Evolutionary conservation across 768 basidiomycete species (phyloP), one percentile per base, ranked within the genome.

Genomic region (Strobilomyces dryophilus): DNA sequence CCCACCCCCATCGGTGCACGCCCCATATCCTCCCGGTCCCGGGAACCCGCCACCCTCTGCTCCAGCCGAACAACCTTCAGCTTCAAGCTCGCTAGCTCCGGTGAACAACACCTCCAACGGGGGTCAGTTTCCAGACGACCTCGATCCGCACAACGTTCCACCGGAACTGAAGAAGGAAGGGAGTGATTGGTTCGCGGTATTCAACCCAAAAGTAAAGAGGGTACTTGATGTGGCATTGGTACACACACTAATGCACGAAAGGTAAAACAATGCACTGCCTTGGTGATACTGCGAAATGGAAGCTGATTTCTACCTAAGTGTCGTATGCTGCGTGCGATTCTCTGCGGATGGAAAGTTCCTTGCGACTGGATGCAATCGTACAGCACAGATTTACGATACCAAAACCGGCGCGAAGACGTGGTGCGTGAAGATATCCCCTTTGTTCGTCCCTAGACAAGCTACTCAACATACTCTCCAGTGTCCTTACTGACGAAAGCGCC

Each of bases 321-420:
- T 89, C 21, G 87, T 89, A 9, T 91, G 95, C 62, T 97, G 94
- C 64, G 93, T 97, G 26, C 81, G 89, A 54, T 95, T 97, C 73
- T 95, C 92, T 47, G 89, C 92, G 14, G 94, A 98, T 69, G 92
- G 95, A 26, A 92, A 90, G 68, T 85, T 78, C 55, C 81, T 98
- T 31, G 95, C 95, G 29, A 98, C 95, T 5, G 95, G 95, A 12
- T 98, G 95, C 73, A 98, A 98, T 72, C 80, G 92, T 39, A 92
- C 92, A 0, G 92, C 94, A 18, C 94, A 97, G 70, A 94, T 98
- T 52, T 98, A 90, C 67, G 92, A 98, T 66, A 89, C 88, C 26
- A 89, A 89, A 72, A 87, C 89, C 0, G 95, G 95, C 8, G 68
- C 65, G 0, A 92, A 91, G 73, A 86, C 86, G 29, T 93, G 88